Conservation (phyloP, 768 basidiomycete species). For the Tulasnella calospora region DNA sequence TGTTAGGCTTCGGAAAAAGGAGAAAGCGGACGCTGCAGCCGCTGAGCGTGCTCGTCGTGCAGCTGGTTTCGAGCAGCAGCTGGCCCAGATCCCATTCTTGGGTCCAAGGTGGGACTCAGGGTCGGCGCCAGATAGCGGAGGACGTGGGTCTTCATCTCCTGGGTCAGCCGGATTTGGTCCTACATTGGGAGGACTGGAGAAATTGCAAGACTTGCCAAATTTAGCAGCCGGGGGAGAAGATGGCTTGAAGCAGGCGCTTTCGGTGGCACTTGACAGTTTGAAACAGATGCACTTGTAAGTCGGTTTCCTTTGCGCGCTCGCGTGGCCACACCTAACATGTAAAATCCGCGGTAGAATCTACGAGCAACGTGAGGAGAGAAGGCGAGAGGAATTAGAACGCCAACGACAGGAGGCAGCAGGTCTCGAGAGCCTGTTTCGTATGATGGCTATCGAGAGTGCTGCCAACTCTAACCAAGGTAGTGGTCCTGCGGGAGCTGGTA, state of each 20-base stretch:
- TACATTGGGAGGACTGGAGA: conserved; percentile 18
- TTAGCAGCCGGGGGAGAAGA: conserved; percentile 25
- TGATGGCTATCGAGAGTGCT: neutral
- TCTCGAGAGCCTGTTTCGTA: conserved; percentile 18
- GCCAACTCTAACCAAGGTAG: neutral
- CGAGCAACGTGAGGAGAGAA: conserved; percentile 26
- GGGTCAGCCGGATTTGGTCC: conserved; percentile 18
- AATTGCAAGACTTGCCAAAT: conserved; percentile 18
- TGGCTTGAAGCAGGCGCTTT: conserved; percentile 26
- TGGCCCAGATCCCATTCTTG: conserved; percentile 14
- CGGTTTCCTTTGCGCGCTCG: neutral
- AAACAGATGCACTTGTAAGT: conserved; percentile 28
- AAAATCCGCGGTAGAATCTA: neutral
- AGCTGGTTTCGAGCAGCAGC: conserved; percentile 14
- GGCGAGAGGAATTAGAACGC: conserved; percentile 25
- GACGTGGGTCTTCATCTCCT: conserved; percentile 17
- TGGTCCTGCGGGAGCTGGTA: conserved; percentile 1
- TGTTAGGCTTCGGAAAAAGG: conserved; percentile 10
- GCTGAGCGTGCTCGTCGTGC: conserved; percentile 20
- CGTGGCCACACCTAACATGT: neutral
- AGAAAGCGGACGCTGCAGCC: conserved; percentile 21
- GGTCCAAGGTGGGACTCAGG: conserved; percentile 8
- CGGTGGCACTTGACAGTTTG: conserved; percentile 26
- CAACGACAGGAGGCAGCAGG: conserved; percentile 25
- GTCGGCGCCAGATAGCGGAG: conserved; percentile 19